Evolutionary conservation across 2,329 filamentous ascomycete genomes (phyloP), one percentile per base, ranked within the genome.

Genomic region (Metarhizium robertsii): DNA sequence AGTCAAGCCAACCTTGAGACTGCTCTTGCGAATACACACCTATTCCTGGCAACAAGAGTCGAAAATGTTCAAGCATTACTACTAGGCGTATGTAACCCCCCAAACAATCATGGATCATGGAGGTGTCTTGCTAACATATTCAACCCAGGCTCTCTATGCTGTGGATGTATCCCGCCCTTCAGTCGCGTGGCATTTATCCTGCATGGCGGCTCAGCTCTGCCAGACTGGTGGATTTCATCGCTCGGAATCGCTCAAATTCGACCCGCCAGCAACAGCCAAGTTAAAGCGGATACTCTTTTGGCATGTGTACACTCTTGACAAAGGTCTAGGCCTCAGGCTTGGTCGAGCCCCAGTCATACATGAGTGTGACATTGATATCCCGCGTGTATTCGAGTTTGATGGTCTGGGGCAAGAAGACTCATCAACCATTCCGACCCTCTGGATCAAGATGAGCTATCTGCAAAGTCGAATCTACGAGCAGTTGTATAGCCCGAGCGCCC

Each of bases 141-240:
- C 8, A 7, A 14, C 13, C 14, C 52, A 86, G 80, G 75, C 80
- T 4, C 69, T 81, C n/a, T 81, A 85, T 61, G 77, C 83, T 13
- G 77, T 86, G 50, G 83, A 86, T 58, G 74, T 79, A 14, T 83
- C 81, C 3, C 80, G 81, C 43, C 81, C 83, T 1, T 82, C 81
- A 0, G 73, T 87, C 3, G 81, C 80, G n/a, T 85, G 83, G 78
- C 79, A 81, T n/a, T 70, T 87, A 18, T 79, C 77, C 29, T 79
- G 78, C 6, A 76, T 77, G 18, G 84, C 83, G 0, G 78, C 79
- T 13, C 76, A 80, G 53, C 72, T 87, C 53, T 85, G 81, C 59
- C 81, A 84, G 61, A 79, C 79, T 0, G 76, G 85, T 4, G 84
- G 84, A 3, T 85, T 82, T 57, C 84, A 86, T 63, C 76, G 79